Evolutionary conservation across 768 basidiomycete genomes (phyloP), one percentile per base, ranked within the genome.

Genomic region (Pleurotus cornucopiae): DNA sequence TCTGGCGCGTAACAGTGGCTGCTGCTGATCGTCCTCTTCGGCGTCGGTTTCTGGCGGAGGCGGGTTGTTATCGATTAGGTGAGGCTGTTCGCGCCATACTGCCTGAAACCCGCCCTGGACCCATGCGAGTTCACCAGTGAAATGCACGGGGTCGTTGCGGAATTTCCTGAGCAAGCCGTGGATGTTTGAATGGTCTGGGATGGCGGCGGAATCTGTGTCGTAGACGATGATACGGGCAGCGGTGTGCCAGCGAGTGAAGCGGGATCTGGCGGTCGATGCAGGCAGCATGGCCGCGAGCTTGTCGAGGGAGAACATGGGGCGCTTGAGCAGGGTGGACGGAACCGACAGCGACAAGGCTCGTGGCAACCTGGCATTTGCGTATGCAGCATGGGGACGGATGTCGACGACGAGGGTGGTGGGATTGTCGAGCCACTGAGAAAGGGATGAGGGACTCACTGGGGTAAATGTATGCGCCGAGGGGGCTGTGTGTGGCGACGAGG

Each of bases 251-350:
- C 73, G 64, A 11, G 76, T 68, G 63, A 94, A 91, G 55, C 77
- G 76, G 30, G 73, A 66, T 26, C 87, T 81, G 7, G 87, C 78
- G 7, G 76, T 64, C 40, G 69, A 58, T 5, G 81, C 82, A 6
- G 88, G 81, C n/a, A 98, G 80, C 88, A 95, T 94, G 23, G 83
- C 83, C 5, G 81, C 73, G 23, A 98, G 79, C 41, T 85, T 85
- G 41, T 83, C 76, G 6, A 96, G 79, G 23, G 90, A 86, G 73
- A 94, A 96, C 2, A 86, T 77, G 1, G 94, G 94, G 0, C 95
- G 86, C 60, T 93, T 94, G 66, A 98, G 86, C 18, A 98, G 86
- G 0, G 94, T 98, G 2, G 95, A 94, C 1, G 96, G 95, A 4
- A 97, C 90, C 46, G 90, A 91, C 59, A 98, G 82, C 47, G 92